Evolutionary conservation across 1,139 yeast genomes (phyloP).

Genomic region (Pichia sp.): DNA sequence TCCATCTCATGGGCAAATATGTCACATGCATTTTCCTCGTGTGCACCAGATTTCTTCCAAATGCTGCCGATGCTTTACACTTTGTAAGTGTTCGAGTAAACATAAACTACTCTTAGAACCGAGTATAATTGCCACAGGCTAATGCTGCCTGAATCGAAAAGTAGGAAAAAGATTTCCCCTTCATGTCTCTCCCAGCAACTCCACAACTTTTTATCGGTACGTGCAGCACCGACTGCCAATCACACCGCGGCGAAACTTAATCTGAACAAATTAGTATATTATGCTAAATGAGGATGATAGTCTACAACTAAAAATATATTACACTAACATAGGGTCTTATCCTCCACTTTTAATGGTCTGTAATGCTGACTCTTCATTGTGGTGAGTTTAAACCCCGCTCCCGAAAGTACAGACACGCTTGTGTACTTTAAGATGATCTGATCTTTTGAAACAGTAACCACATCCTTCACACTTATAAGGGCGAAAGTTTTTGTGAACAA

Average conservation of each 20-base stretch:
- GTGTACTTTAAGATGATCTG: constrained; percentile 27
- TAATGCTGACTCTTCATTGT: neutral
- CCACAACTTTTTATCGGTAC: neutral
- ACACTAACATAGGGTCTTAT: neutral
- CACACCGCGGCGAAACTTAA: constrained; percentile 6
- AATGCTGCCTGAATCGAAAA: no score
- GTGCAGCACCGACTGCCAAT: constrained; percentile 1
- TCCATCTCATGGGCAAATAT: constrained; percentile 92
- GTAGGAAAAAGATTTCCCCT: neutral
- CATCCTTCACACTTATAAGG: constrained; percentile 27
- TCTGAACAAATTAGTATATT: neutral
- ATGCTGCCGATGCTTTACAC: neutral
- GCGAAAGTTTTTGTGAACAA: constrained; percentile 25
- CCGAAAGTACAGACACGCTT: constrained; percentile 15
- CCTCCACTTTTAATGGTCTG: neutral
- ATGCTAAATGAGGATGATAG: neutral
- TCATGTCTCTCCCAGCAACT: neutral
- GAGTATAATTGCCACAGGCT: neutral
- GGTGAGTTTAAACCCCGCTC: neutral
- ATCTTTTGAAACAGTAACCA: constrained; percentile 26
- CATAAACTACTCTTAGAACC: neutral
- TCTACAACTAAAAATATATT: neutral
- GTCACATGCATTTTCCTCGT: constrained; percentile 61
- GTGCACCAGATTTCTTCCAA: neutral
- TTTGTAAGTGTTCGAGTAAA: neutral